Percentiles rank a stretch among this genome's conserved stretches.
These are phyloP conservation scores for Tricladium varicosporioides DNA, from an alignment of 2,329 filamentous ascomycete genomes.

Conservation along the genomic window DNA sequence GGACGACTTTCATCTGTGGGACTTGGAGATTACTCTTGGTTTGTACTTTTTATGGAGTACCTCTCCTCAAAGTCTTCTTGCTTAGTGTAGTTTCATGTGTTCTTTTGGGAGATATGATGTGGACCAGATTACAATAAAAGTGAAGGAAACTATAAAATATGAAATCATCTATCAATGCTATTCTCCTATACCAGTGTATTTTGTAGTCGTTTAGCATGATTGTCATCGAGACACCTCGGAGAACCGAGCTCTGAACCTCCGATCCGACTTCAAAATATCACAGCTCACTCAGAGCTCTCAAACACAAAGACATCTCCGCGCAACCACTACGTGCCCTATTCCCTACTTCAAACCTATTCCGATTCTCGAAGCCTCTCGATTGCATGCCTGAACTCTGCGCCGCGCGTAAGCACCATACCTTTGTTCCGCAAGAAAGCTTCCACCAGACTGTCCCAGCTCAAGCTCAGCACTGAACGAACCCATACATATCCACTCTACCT, in stretches of 20 bases:
- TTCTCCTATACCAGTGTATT: no score
- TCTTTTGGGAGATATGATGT: background rate
- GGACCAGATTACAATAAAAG: conserved; percentile 1
- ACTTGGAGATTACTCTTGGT: background rate
- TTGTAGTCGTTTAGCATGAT: no score
- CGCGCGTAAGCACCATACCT: no score
- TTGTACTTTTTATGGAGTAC: background rate
- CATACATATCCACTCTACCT: background rate
- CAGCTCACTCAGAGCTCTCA: background rate
- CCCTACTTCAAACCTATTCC: no score
- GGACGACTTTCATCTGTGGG: background rate
- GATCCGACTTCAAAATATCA: conserved; percentile 6
- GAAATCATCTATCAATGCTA: no score
- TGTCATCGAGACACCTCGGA: conserved; percentile 1
- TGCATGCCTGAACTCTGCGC: no score
- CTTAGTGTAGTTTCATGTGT: background rate
- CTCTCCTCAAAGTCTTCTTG: background rate
- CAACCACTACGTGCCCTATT: no score
- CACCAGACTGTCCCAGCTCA: background rate
- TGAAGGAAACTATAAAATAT: background rate
- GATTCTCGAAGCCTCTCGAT: no score
- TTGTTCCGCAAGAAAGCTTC: no score
- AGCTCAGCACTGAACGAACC: background rate
- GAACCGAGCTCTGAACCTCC: conserved; percentile 7
- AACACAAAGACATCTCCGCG: background rate